Base-by-base conservation (phyloP, 805 yeast species). In the Saturnispora mendoncae region DNA sequence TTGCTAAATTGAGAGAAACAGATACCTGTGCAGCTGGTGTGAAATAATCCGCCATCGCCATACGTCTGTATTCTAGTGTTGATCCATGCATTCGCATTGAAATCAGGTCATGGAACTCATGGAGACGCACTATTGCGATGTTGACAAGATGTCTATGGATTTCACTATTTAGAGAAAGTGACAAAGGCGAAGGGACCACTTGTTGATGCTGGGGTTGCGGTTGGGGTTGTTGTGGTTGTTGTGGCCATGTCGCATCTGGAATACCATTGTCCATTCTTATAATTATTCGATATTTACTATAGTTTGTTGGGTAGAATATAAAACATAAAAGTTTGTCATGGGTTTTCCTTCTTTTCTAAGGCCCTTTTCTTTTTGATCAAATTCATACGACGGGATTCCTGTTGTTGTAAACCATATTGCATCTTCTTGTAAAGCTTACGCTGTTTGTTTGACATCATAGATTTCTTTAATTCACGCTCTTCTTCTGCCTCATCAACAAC, bases 361-460 rank as follows among this genome's bases (percentile, higher is more conserved):
- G 48, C 43, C 9, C 44, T 55, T 60, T 80, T 77, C 53, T 78
- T 70, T 71, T 82, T 80, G 42, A 73, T 68, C 60, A 84, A 68
- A 41, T 70, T 74, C 44, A 80, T 82, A 55, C 76, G 76, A 65
- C 90, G 78, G 39, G 72, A 72, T 56, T 84, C 86, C 67, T 84
- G 83, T 74, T 84, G 78, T 45, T 80, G 79, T 53, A 84, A 76
- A 45, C 95, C 90, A 61, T 85, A 80, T 67, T 86, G 92, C 94
- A 90, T 85, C 79, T 84, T 84, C 69, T 83, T 83, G 72, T 92
- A 92, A 51, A 88, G 70, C 63, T 84, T 85, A 71, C 87, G 84
- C 68, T 90, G 95, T 65, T 90, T 92, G 69, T 87, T 87, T 53
- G 90, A 75, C 98, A 92, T 90, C 98, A 92, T 90, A 57, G 87